Evolutionary conservation across 2,329 filamentous ascomycete genomes (phyloP), one percentile per base, ranked within the genome.

Genomic region (Didymella pomorum): DNA sequence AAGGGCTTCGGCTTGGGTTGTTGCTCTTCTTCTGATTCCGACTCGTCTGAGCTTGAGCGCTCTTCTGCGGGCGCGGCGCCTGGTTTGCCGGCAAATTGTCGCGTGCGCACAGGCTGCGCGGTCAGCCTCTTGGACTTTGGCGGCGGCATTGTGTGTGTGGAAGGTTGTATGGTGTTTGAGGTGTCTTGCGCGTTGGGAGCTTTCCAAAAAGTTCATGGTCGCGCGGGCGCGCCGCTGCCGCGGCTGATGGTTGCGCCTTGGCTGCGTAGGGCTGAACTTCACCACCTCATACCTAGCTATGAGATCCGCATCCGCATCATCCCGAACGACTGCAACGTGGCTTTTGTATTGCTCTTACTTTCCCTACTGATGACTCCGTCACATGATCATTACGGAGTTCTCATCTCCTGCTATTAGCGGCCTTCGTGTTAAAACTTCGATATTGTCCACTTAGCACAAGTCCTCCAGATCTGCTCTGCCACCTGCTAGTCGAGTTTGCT

Each of bases 11-110:
- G 64, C 54, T 74, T 68, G 58, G 90, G 86, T 56, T 66, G 65
- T 26, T 79, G 75, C 46, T 84, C 80, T 10, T 81, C 80, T 23
- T 83, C 83, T 1, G 83, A 81, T 20, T 82, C 81, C 7, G 83
- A 81, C 42, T 85, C 82, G 14, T 78, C 76, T 23, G 77, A 78
- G 52, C 64, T 71, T 5, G 78, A 79, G 18, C 56, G 61, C 31
- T 76, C 75, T 60, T 81, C 82, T 21, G 62, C 61, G 56, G 72
- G 70, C 5, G 62, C 63, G 60, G 81, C 83, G 8, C 81, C 84
- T 16, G 89, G 82, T 77, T 97, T 98, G 65, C 95, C 94, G 16
- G 94, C 89, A 58, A 93, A 88, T 71, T 97, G 90, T 56, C 95
- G 90, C 66, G 88, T 86, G 75, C 88, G 88, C 58, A 89, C 80